Base-by-base conservation (phyloP, 129 eudicot genomes). In the Arctium lappa region DNA sequence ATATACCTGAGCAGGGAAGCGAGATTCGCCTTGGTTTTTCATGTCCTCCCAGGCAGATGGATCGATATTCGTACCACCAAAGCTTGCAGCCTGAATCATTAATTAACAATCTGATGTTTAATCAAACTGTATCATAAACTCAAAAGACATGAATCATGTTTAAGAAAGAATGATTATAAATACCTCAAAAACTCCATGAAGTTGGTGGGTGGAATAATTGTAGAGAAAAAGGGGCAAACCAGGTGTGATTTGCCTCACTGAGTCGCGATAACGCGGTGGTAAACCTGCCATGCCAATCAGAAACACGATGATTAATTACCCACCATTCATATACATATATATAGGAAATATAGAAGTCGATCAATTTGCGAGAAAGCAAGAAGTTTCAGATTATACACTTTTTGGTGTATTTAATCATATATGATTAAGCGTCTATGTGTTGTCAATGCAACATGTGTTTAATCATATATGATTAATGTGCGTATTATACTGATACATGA, bases 141-240 rank as follows among this genome's bases (percentile, higher is more conserved):
- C 7, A 81, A 29, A 32, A 83, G 88, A 32, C 50, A 44, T n/a
- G 46, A 46, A 22, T 8, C 36, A n/a, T 13, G 32, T 76, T 50
- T 32, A n/a, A 62, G 30, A 31, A 77, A 36, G 36, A 78, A 18
- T 3, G 10, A 4, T 9, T 80, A 46, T 44, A 18, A 31, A 48
- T 81, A 94, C 98, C 98, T 94, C 97, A 78, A 90, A 94, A 42
- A 94, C 85, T 40, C 97, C 98, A 83, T 94, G 98, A 76, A 94
- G 97, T 80, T 94, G 98, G 85, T 94, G 98, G 62, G 98, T 94
- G 40, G 97, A 90, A 87, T 94, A 94, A 85, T 94, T 94, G 89
- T 94, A 94, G 36, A 94, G 94, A 69, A 94, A 94, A 79, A 94
- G 91, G 31, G 98, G 97, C 76, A 94, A 82, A 31, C 98, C 97